Conservation (phyloP, 768 basidiomycete species). For the Chalciporus chontae region DNA sequence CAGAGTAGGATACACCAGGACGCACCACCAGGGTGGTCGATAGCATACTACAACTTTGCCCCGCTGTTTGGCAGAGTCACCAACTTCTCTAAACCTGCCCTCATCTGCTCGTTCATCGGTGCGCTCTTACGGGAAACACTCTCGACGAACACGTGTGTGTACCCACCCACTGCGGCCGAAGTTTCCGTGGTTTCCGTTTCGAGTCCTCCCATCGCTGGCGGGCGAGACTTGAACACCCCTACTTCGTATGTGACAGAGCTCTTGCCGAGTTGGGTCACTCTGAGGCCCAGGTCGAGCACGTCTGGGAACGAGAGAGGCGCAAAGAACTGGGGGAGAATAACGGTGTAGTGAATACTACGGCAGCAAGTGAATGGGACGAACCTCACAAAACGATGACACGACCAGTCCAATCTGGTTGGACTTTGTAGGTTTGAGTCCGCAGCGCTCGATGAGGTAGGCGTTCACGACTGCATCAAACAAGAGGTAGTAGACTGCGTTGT, state of each 20-base stretch:
- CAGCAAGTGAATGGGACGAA: slow-evolving; percentile 18
- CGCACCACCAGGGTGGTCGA: neutral
- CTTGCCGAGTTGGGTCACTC: slow-evolving; percentile 62
- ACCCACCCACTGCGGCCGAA: slow-evolving; percentile 48
- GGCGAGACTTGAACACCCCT: slow-evolving; percentile 57
- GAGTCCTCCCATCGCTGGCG: neutral
- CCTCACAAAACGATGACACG: slow-evolving; percentile 72
- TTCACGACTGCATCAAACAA: slow-evolving; percentile 82
- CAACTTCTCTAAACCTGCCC: slow-evolving; percentile 40
- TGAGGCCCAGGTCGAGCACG: slow-evolving; percentile 64
- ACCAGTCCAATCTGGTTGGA: slow-evolving; percentile 69
- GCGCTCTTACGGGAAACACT: slow-evolving; percentile 53
- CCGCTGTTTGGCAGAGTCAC: neutral
- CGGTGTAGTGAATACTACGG: neutral
- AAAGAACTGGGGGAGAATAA: slow-evolving; percentile 50
- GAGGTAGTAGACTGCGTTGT: slow-evolving; percentile 79
- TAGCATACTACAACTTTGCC: slow-evolving; percentile 21
- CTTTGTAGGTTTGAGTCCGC: slow-evolving; percentile 49
- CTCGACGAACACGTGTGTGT: slow-evolving; percentile 85
- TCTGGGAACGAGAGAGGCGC: slow-evolving; percentile 71
- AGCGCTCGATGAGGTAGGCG: slow-evolving; percentile 67
- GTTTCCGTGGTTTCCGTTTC: slow-evolving; percentile 11
- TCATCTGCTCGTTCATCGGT: slow-evolving; percentile 40
- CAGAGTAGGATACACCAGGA: neutral
- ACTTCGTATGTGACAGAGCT: slow-evolving; percentile 81